Evolutionary conservation across 495 filamentous ascomycete species (phyloP), one percentile per base, ranked within the genome.

Genomic region (Cladorrhinum samala): DNA sequence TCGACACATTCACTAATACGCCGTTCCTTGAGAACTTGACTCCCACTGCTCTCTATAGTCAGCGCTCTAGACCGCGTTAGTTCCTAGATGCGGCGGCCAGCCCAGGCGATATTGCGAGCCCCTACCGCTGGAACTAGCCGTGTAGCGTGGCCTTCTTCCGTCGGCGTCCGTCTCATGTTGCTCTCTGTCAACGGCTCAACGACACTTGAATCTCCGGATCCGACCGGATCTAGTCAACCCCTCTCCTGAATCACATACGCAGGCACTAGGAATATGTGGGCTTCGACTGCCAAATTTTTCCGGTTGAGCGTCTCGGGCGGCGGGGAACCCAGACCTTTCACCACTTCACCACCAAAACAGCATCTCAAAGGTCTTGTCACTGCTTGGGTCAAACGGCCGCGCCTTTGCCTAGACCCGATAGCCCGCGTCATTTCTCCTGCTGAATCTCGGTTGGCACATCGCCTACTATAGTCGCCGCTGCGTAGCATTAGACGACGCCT

Each of bases 1-100:
- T 55, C 62, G 56, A 21, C 56, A 56, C 54, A 59, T n/a, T n/a
- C n/a, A n/a, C n/a, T n/a, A n/a, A n/a, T n/a, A n/a, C n/a, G n/a
- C n/a, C n/a, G n/a, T n/a, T n/a, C n/a, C n/a, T n/a, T n/a, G n/a
- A n/a, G n/a, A n/a, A n/a, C 43, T 33, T 21, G 46, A 30, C 17
- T 17, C 24, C 45, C 45, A 25, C 45, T 47, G 21, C 20, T 23
- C 16, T 16, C 14, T 25, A 47, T 33, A 25, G 45, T 18, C 39
- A 47, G 20, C 21, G 47, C 48, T 25, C 14, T n/a, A 25, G 54
- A 51, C 59, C 54, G 48, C 37, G 52, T 46, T 48, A 44, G 39
- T 23, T 39, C 18, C 51, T 42, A 39, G 20, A n/a, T n/a, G 9
- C 36, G 39, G 40, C 40, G 30, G 41, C 41, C 3, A 18, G 27